Evolutionary conservation across 2,329 filamentous ascomycete genomes (phyloP), one percentile per base, ranked within the genome.

Genomic region (Cryphonectria nitschkei): DNA sequence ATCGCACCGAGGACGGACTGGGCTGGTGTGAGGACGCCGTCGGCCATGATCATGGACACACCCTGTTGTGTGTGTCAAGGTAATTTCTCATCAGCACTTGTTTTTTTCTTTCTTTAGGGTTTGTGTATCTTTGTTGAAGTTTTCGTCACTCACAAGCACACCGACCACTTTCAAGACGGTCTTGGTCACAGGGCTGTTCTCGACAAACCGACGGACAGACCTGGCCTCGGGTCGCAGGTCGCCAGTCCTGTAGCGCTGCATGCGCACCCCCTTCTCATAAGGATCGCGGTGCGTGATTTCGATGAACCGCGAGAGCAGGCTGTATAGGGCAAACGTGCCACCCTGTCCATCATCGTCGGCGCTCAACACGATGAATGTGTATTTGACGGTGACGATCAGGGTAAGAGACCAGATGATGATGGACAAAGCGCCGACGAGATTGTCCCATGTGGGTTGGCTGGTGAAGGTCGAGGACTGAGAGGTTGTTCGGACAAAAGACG

Each of bases 321-420:
- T 89, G 78, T 92, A 92, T 37, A 89, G 85, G 41, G 87, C 88
- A 78, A 92, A 92, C 0, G 90, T 92, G 41, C 90, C 90, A 39
- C 90, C 90, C 76, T 93, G 89, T 61, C 90, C 90, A 76, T 92
- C 90, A 73, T 93, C 89, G 77, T 92, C 90, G 67, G 90, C 90
- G 46, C 82, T 82, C 6, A 93, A 80, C 52, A 93, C 86, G 76
- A 93, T 87, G 72, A 91, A 82, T 54, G 90, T 83, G 76, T 93
- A 93, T 80, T 93, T 93, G 70, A 91, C 74, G 0, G 89, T 91
- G 50, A 93, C 90, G 80, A 93, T 91, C 72, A 92, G 80, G 34
- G 88, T 90, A 46, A 93, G 79, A 0, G 89, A 87, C 90, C 90
- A 93, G 62, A 93, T 86, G 72, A 93, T 88, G 60, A 93, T 85